phyloP scores from a whole-genome alignment of 2,329 filamentous ascomycete species.

The Albophoma yamanashiensis region DNA sequence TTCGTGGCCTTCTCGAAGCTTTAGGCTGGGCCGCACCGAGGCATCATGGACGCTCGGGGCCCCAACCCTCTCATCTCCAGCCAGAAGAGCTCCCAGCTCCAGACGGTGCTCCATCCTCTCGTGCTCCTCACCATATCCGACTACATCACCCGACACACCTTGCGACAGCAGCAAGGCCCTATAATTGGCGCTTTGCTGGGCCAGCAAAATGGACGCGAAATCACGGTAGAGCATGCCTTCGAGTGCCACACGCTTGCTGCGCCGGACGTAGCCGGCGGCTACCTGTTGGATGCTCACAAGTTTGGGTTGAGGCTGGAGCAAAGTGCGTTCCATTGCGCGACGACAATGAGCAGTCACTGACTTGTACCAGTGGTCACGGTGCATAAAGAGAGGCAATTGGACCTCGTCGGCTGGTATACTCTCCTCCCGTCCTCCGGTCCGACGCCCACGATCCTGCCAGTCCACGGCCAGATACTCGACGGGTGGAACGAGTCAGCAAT shows the following conservation, averaged over 20 bases:
- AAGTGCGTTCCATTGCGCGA: conserved; percentile 39
- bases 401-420: conserved; percentile 89
- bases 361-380: conserved; percentile 66
- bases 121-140: conserved; percentile 95
- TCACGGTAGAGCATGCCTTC: conserved; percentile 89
- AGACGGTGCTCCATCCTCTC: conserved; percentile 81
- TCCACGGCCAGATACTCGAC: conserved; percentile 68
- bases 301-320: conserved; percentile 73
- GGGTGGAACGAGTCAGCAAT: conserved; percentile 77
- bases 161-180: conserved; percentile 64
- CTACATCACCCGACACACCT: conserved; percentile 83
- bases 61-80: conserved; percentile 52
- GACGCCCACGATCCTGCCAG: conserved; percentile 52
- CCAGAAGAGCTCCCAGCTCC: conserved; percentile 61
- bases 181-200: conserved; percentile 83
- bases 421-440: conserved; percentile 65
- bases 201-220: conserved; percentile 79
- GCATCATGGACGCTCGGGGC: conserved; percentile 35
- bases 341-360: background rate
- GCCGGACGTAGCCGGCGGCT: conserved; percentile 38
- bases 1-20: background rate
- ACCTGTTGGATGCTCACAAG: conserved; percentile 57
- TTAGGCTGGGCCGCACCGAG: background rate
- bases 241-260: conserved; percentile 54
- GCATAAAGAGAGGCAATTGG: conserved; percentile 72